A percentile compares a stretch with the other conserved stretches of the same genome.
These are phyloP conservation scores for Jacaranda copaia DNA, from an alignment of 257 asterid species.

Conservation along the genomic window DNA sequence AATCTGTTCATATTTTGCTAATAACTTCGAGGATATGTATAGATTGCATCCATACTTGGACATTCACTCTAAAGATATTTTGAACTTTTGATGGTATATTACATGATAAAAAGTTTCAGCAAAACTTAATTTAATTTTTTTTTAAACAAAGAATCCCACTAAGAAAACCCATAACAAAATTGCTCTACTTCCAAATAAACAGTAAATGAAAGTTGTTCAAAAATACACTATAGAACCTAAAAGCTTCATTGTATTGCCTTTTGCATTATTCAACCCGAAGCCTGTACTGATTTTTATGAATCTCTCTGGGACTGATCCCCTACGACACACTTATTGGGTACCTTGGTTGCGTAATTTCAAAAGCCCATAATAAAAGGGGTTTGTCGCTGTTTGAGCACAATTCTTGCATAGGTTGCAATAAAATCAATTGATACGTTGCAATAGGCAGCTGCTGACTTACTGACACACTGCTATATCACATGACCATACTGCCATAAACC, in stretches of 20 bases:
- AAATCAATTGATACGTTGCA: conserved; percentile 29
- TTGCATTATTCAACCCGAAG: conserved; percentile 18
- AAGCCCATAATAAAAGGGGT: conserved; percentile 18
- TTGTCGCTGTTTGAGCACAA: conserved; percentile 31
- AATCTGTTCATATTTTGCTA: too few species aligned
- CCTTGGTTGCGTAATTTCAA: conserved; percentile 20
- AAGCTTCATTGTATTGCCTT: background rate
- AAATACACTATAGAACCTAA: too few species aligned
- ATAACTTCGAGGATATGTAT: background rate
- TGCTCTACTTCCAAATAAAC: too few species aligned
- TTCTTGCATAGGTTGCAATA: conserved; percentile 26
- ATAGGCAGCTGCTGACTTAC: conserved; percentile 33
- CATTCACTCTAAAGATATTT: too few species aligned
- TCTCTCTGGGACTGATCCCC: background rate
- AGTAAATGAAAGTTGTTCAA: too few species aligned
- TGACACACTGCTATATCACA: conserved; percentile 51
- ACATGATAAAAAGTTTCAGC: too few species aligned
- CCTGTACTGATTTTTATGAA: background rate
- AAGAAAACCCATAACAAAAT: too few species aligned
- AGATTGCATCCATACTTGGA: too few species aligned
- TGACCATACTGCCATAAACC: conserved; percentile 37
- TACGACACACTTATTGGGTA: background rate
- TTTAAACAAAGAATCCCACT: too few species aligned
- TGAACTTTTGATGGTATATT: too few species aligned
- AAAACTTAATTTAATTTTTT: too few species aligned